Evolutionary conservation across 345 rosid species (phyloP).

Genomic region (Draba incana): DNA sequence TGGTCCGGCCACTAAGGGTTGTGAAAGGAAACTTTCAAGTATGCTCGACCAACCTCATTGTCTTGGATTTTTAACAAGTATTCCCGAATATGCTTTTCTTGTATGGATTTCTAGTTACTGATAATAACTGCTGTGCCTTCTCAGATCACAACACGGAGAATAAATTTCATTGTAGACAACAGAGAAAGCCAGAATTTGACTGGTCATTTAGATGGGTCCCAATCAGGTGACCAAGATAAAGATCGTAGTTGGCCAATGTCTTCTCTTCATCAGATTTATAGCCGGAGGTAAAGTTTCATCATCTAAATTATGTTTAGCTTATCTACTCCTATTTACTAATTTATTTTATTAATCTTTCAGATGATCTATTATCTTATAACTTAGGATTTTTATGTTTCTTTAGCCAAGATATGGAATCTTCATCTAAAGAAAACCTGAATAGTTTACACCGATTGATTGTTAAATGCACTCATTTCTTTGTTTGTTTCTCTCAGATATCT

Average conservation of each 20-base stretch:
- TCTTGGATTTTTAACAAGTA: constrained; percentile 23
- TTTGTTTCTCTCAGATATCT: constrained; percentile 65
- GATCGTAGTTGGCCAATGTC: constrained; percentile 88
- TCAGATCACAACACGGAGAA: constrained; percentile 89
- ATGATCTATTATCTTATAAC: background rate
- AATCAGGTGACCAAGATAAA: constrained; percentile 62
- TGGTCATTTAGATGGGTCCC: constrained; percentile 53
- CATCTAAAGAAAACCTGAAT: background rate
- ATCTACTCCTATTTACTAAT: constrained; percentile 4
- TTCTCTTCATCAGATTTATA: constrained; percentile 92
- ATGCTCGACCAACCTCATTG: constrained; percentile 41
- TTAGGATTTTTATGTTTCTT: background rate
- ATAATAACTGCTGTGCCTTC: constrained; percentile 29
- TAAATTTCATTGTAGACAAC: constrained; percentile 83
- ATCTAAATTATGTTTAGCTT: constrained; percentile 24
- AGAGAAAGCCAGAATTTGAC: constrained; percentile 48
- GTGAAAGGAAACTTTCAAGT: constrained; percentile 93
- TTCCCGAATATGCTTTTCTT: constrained; percentile 12
- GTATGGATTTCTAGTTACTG: constrained; percentile 28
- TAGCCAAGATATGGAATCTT: constrained; percentile 11
- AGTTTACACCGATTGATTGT: constrained; percentile 1
- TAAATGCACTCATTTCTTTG: constrained; percentile 22
- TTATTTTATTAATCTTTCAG: constrained; percentile 22
- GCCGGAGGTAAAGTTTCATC: constrained; percentile 70
- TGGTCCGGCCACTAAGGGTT: constrained; percentile 91